Conservation (phyloP, 1,139 yeast species). For the Zygosaccharomyces sapae region DNA sequence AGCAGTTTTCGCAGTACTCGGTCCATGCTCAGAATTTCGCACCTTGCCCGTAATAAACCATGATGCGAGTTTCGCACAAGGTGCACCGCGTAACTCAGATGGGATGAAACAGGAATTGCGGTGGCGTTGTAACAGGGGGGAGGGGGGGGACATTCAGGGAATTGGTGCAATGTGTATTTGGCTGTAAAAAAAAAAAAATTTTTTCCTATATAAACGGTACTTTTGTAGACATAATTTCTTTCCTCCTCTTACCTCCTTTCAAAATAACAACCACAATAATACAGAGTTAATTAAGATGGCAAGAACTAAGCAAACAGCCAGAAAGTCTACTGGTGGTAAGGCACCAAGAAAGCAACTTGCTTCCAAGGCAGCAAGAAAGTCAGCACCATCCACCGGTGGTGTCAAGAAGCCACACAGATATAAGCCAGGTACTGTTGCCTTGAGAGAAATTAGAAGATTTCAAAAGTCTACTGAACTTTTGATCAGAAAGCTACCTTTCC, state of each 20-base stretch:
- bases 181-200: neutral
- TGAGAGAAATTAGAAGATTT: slow-evolving; percentile 99
- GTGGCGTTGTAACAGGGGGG: slow-evolving; percentile 8
- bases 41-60: slow-evolving; percentile 11
- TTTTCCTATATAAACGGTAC: slow-evolving; percentile 1
- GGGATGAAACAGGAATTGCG: slow-evolving; percentile 10
- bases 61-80: slow-evolving; percentile 12
- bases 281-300: slow-evolving; percentile 56
- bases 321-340: slow-evolving; percentile 99
- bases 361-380: slow-evolving; percentile 98
- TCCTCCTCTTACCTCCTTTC: neutral
- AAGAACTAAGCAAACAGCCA: slow-evolving; percentile 98
- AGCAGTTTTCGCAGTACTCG: neutral
- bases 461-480: slow-evolving; percentile 96
- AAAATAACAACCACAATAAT: slow-evolving; percentile 1
- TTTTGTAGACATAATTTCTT: slow-evolving; percentile 1
- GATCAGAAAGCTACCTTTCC: slow-evolving; percentile 98
- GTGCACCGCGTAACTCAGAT: slow-evolving; percentile 7
- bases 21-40: slow-evolving; percentile 12
- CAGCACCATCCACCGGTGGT: slow-evolving; percentile 98
- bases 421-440: slow-evolving; percentile 99
- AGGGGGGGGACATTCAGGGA: neutral
- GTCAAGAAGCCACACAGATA: slow-evolving; percentile 99
- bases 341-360: slow-evolving; percentile 99
- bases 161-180: neutral